Evolutionary conservation across 192 early-diverging fungal species (phyloP).

Genomic region (Coemansia sp.): DNA sequence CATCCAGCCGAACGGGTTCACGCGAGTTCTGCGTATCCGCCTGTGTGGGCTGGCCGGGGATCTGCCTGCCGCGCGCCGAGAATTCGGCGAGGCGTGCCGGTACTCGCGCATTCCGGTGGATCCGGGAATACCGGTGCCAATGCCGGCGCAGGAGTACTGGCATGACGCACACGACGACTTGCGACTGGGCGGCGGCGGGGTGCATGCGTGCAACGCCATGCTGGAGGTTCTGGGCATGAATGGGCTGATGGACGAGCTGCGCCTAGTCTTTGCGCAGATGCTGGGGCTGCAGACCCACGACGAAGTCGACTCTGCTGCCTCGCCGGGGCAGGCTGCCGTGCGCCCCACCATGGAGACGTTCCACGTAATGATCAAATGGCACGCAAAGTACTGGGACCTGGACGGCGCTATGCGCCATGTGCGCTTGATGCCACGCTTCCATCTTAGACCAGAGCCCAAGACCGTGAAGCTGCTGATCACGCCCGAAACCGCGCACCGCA

Average conservation of each 20-base stretch:
- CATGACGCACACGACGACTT: constrained; percentile 2
- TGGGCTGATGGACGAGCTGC: constrained; percentile 41
- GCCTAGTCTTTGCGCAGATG: constrained; percentile 7
- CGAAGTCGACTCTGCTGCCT: too few relatives aligned
- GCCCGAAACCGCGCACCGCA: constrained; percentile 1
- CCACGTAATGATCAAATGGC: constrained; percentile 31
- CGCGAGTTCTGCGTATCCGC: constrained; percentile 6
- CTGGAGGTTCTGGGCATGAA: constrained; percentile 36
- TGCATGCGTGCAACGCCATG: constrained; percentile 23
- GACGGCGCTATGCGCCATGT: constrained; percentile 3
- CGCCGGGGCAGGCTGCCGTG: neutral
- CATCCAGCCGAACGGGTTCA: constrained; percentile 12
- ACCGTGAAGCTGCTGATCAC: constrained; percentile 25
- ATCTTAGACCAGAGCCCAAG: constrained; percentile 2
- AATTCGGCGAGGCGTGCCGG: constrained; percentile 10
- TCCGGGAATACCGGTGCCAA: neutral
- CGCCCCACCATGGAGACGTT: constrained; percentile 14
- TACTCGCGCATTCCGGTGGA: neutral
- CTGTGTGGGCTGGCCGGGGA: constrained; percentile 29
- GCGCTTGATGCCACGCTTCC: constrained; percentile 16
- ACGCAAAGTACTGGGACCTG: constrained; percentile 43
- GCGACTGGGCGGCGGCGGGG: neutral
- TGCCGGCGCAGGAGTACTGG: constrained; percentile 5
- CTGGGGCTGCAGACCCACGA: constrained; percentile 2
- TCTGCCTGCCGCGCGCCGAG: constrained; percentile 11